Base-by-base conservation (phyloP, 306 rosid species). In the Calophaca sinica region DNA sequence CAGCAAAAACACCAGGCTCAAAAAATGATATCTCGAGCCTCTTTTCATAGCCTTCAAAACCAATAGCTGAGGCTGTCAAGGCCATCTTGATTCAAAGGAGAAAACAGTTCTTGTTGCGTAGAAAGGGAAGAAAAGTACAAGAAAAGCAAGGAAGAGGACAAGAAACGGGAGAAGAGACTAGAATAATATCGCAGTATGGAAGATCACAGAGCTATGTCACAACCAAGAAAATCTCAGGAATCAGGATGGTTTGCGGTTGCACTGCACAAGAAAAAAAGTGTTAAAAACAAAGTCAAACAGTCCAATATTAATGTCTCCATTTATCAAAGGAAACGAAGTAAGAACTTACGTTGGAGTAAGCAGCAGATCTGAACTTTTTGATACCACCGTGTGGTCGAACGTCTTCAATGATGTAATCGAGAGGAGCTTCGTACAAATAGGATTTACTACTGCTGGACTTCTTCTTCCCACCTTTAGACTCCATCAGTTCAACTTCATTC, bases 361-460 rank as follows among this genome's bases (percentile, higher is more conserved):
- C 98, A 94, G 98, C 91, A 6, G 97, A 87, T 94, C 93, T 77
- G 97, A 87, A 94, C 45, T 94, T 94, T 91, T 88, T 88, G 90
- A 91, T 90, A 86, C 98, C 98, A 87, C 97, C 97, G 91, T 89
- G 74, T 15, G 98, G 98, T 50, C 97, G 86, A 62, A 94, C 73
- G 90, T 94, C 98, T 91, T 94, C 98, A 84, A 87, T 94, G 94
- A 84, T 90, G 86, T 94, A 94, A 38, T 82, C 97, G 29, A 94
- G 97, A 74, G 98, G 98, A 79, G 96, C 96, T 90, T 94, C 98
- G 87, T 91, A 94, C 39, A 76, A 80, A 14, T 81, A 84, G 68
- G 93, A 85, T 14, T 78, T 89, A 87, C 91, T 88, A 90, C 94
- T 90, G 75, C 91, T 89, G 73, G 93, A 94, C 82, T 91, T 86